Evolutionary conservation across 352 stramenopile species (phyloP).

Genomic region (Globisporangium splendens): DNA sequence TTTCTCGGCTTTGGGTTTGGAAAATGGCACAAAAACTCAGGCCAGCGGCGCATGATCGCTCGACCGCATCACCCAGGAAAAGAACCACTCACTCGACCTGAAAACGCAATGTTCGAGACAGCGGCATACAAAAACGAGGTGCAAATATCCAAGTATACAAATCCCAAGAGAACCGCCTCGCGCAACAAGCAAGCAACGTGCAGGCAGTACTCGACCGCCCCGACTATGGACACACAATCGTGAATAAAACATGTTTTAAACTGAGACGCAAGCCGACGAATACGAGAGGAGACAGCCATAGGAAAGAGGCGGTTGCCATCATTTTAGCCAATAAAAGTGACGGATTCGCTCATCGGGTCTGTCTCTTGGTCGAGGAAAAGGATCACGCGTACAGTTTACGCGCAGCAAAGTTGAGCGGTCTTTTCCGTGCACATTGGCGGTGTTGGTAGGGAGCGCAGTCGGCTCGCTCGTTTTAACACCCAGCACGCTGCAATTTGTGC

Average conservation of each 20-base stretch:
- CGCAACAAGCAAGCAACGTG: background rate
- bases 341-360: background rate
- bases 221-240: background rate
- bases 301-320: background rate
- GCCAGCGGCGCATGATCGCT: background rate
- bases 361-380: background rate
- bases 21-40: slow-evolving; percentile 16
- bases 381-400: slow-evolving; percentile 1
- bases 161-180: background rate
- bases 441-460: background rate
- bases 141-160: background rate
- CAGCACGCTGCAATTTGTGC: no score
- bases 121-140: background rate
- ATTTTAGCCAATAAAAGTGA: background rate
- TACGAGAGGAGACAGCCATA: background rate
- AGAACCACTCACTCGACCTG: background rate
- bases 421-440: background rate
- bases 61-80: background rate
- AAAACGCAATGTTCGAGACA: background rate
- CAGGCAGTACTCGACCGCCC: background rate
- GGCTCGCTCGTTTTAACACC: no score
- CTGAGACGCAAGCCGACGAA: background rate
- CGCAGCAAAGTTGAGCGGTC: background rate
- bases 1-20: slow-evolving; percentile 9
- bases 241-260: background rate